These are phyloP conservation scores for Posidonia australis DNA, from an alignment of 106 monocot species.

Conservation along the genomic window DNA sequence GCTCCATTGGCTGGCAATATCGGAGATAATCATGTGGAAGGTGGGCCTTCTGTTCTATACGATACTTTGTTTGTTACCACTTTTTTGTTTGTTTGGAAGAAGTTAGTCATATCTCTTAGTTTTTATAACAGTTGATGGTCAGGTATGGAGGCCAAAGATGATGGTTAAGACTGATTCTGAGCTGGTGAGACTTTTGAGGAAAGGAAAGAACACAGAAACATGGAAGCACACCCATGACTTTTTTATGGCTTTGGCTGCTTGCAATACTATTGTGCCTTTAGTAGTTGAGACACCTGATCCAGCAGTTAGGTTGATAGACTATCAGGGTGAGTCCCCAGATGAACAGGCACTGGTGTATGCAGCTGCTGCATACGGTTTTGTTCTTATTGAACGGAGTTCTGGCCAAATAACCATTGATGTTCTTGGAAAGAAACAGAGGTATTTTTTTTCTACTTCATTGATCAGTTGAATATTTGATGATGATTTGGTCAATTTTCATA, in stretches of 20 bases:
- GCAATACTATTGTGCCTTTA: constrained; percentile 89
- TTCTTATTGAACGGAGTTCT: constrained; percentile 76
- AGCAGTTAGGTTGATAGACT: constrained; percentile 51
- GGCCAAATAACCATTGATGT: constrained; percentile 75
- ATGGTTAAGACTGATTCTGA: constrained; percentile 52
- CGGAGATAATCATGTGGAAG: constrained; percentile 30
- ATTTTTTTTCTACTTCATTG: background rate
- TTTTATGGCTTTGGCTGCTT: constrained; percentile 73
- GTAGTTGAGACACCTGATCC: constrained; percentile 30
- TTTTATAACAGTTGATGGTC: constrained; percentile 37
- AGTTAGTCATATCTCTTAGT: background rate
- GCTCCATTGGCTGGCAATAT: background rate
- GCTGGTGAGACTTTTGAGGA: constrained; percentile 36
- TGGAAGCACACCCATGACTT: constrained; percentile 38
- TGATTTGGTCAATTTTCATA: no score
- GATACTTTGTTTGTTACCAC: background rate
- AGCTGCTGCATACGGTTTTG: constrained; percentile 93
- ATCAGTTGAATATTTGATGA: background rate
- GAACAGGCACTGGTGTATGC: constrained; percentile 93
- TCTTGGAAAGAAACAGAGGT: constrained; percentile 79
- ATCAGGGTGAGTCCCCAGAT: constrained; percentile 96
- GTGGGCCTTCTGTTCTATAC: constrained; percentile 7
- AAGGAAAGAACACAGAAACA: constrained; percentile 26
- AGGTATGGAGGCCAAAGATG: constrained; percentile 71
- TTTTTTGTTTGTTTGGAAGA: background rate